phyloP scores from a whole-genome alignment of 129 eudicot species.

The Dittrichia graveolens region DNA sequence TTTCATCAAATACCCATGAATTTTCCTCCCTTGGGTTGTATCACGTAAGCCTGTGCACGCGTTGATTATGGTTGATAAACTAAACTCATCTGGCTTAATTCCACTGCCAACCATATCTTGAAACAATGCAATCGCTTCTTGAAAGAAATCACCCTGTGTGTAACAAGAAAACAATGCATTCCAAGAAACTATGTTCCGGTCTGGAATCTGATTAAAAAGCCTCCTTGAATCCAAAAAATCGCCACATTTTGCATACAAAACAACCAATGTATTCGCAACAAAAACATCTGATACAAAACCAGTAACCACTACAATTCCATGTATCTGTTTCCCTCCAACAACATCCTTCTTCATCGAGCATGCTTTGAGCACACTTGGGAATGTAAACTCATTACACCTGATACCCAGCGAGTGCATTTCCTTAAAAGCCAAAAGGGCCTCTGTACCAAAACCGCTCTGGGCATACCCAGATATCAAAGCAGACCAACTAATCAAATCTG shows the following conservation, averaged over 20 bases:
- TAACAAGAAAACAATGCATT: slow-evolving; percentile 66
- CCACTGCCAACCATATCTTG: slow-evolving; percentile 69
- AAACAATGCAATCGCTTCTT: slow-evolving; percentile 63
- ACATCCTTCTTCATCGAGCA: slow-evolving; percentile 67
- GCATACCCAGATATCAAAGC: slow-evolving; percentile 84
- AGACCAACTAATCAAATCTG: slow-evolving; percentile 91
- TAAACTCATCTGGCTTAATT: slow-evolving; percentile 66
- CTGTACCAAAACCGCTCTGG: slow-evolving; percentile 58
- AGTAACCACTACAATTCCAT: slow-evolving; percentile 59
- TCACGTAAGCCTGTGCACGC: slow-evolving; percentile 72
- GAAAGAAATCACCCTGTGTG: slow-evolving; percentile 46
- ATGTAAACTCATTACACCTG: slow-evolving; percentile 68
- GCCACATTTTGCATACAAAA: slow-evolving; percentile 75
- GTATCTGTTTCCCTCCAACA: slow-evolving; percentile 64
- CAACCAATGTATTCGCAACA: slow-evolving; percentile 73
- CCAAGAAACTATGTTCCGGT: slow-evolving; percentile 79
- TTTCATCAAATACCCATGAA: slow-evolving; percentile 77
- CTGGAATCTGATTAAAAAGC: slow-evolving; percentile 66
- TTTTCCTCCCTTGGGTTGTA: slow-evolving; percentile 52
- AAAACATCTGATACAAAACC: slow-evolving; percentile 78
- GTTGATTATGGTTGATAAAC: slow-evolving; percentile 75
- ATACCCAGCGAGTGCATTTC: slow-evolving; percentile 69
- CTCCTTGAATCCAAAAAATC: slow-evolving; percentile 59
- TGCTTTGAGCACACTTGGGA: slow-evolving; percentile 84
- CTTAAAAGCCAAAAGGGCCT: slow-evolving; percentile 56